These are phyloP conservation scores for Oryza brachyantha DNA, from an alignment of 176 grass and related monocot species.

Conservation along the genomic window DNA sequence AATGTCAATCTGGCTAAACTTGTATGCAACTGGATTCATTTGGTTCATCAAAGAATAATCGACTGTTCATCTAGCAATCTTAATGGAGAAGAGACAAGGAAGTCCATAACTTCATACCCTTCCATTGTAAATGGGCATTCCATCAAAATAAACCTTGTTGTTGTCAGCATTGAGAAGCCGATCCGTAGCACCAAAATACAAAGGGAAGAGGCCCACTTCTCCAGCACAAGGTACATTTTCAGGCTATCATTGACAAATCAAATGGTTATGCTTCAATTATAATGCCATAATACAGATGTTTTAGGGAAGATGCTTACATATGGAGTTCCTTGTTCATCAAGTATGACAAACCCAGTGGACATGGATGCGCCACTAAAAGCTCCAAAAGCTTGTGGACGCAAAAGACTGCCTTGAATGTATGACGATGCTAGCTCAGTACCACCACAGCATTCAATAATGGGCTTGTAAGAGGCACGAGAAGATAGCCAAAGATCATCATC, in stretches of 20 bases:
- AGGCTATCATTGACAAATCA: slow-evolving; percentile 47
- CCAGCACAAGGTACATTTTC: slow-evolving; percentile 84
- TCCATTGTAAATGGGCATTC: slow-evolving; percentile 87
- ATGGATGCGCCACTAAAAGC: slow-evolving; percentile 77
- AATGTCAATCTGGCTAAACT: not conserved
- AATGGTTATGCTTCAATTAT: slow-evolving; percentile 10
- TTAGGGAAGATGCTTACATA: slow-evolving; percentile 62
- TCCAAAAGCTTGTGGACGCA: slow-evolving; percentile 76
- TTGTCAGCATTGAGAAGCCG: slow-evolving; percentile 75
- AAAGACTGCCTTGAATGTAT: slow-evolving; percentile 80
- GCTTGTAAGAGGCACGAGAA: slow-evolving; percentile 67
- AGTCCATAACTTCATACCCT: slow-evolving; percentile 61
- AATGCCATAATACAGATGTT: slow-evolving; percentile 9
- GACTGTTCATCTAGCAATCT: not conserved
- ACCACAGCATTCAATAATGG: slow-evolving; percentile 92
- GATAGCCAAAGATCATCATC: slow-evolving; percentile 90
- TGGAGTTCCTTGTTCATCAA: slow-evolving; percentile 79
- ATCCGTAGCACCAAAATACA: slow-evolving; percentile 73
- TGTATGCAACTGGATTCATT: not conserved
- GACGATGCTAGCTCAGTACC: slow-evolving; percentile 80
- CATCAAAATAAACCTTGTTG: slow-evolving; percentile 95
- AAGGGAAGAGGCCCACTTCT: slow-evolving; percentile 88
- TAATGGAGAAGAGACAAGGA: not conserved
- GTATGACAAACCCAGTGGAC: slow-evolving; percentile 80
- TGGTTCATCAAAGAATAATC: slow-evolving; percentile 12